A percentile compares a stretch with the other conserved stretches of the same genome.
phyloP scores from a whole-genome alignment of 176 grass and related monocot genomes.

The Coix lacrymajobi region DNA sequence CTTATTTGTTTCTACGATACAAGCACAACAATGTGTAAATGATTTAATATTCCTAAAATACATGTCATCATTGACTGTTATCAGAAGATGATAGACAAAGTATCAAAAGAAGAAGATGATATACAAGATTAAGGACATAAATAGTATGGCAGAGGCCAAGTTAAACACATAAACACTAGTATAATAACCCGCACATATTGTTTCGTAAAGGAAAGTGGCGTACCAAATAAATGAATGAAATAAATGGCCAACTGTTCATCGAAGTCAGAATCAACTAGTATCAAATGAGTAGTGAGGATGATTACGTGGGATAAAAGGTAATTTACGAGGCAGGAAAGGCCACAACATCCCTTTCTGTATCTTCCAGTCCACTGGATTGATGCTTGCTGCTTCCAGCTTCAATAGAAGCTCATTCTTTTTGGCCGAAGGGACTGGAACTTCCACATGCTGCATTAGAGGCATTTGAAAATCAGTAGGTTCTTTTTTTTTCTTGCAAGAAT shows the following conservation, averaged over 20 bases:
- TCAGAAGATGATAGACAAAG: background rate
- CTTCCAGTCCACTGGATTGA: constrained; percentile 83
- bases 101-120: background rate
- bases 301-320: constrained; percentile 72
- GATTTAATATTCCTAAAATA: background rate
- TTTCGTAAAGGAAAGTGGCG: background rate
- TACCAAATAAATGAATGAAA: background rate
- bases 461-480: background rate
- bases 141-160: background rate
- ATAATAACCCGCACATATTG: background rate
- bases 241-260: background rate
- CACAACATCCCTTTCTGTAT: constrained; percentile 48
- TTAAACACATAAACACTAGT: background rate
- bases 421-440: constrained; percentile 42
- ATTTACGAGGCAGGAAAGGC: constrained; percentile 50
- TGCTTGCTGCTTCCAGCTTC: constrained; percentile 57
- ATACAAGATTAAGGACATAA: background rate
- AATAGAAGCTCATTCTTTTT: constrained; percentile 60
- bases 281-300: background rate
- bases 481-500: background rate
- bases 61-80: background rate
- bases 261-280: background rate
- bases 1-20: background rate
- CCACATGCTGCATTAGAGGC: constrained; percentile 42
- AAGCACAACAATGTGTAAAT: background rate